Base-by-base conservation (phyloP, 768 basidiomycete genomes). In the Suillus variegatus region DNA sequence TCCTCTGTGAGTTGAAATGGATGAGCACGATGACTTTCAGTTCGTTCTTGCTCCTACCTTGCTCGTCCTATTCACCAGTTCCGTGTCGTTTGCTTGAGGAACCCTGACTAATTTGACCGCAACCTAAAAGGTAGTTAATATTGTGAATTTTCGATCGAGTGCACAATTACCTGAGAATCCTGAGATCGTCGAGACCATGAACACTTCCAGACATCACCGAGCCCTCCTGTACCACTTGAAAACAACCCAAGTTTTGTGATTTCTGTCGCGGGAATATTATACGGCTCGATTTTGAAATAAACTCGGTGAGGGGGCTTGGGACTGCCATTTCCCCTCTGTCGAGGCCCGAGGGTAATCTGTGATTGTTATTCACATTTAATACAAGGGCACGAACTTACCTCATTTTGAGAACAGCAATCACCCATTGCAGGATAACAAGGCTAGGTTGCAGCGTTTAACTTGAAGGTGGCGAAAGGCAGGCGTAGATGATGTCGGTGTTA, bases 101-200 rank as follows among this genome's bases (percentile, higher is more conserved):
- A 54, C 13, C 32, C 63, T 43, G 7, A 64, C 38, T n/a, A 18
- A 20, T 54, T 64, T 64, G 35, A 66, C 63, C 13, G 65, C 65
- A 32, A 66, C 63, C 63, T 64, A 3, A 3, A 28, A 43, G 36
- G 44, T 18, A 1, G n/a, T 41, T 18, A 8, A 7, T 28, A 56
- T 28, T 16, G 25, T 38, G 28, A 57, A 12, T 35, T 10, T 3
- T 62, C 56, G 12, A 12, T 6, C n/a, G 36, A 36, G 36, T n/a
- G 25, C 6, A 40, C 47, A 52, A 4, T 10, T 4, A 57, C 54
- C 16, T 28, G 13, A 22, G 10, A 13, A 12, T 36, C 36, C 36
- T 36, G 36, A 36, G 35, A 49, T 28, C 16, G 22, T 49, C 13
- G 32, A 43, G 22, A 41, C 16, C 52, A 22, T 14, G 3, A 28